Conservation (phyloP, 345 rosid species). For the Camelina neglecta region DNA sequence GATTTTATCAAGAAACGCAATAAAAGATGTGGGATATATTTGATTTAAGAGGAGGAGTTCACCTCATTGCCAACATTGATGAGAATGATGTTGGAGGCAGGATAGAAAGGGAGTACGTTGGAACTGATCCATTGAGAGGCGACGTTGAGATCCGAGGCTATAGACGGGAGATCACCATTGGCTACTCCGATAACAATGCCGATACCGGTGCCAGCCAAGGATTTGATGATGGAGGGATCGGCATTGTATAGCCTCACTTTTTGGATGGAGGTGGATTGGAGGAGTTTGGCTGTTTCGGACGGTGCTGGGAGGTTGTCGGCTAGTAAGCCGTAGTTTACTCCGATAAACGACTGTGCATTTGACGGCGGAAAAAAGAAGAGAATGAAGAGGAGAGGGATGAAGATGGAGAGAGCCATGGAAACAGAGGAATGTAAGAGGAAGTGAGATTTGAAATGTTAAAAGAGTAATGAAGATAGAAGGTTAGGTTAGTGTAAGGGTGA, state of each 20-base stretch:
- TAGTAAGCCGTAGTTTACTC: conserved; percentile 85
- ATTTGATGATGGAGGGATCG: conserved; percentile 68
- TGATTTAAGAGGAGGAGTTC: background rate
- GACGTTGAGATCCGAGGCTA: conserved; percentile 67
- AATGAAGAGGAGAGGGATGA: background rate
- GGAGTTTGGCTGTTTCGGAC: conserved; percentile 72
- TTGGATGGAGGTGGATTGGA: conserved; percentile 70
- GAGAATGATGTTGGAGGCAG: conserved; percentile 72
- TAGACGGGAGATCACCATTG: conserved; percentile 68
- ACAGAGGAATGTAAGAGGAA: conserved; percentile 14
- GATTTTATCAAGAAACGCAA: background rate
- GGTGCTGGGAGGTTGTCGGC: conserved; percentile 88
- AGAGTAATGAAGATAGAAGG: conserved; percentile 1
- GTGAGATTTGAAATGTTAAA: conserved; percentile 18
- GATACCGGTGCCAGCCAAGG: conserved; percentile 77
- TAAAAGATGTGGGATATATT: background rate
- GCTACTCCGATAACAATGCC: conserved; percentile 74
- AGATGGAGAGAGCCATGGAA: conserved; percentile 26
- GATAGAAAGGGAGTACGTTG: conserved; percentile 73
- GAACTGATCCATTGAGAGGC: conserved; percentile 74
- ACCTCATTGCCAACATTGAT: conserved; percentile 90
- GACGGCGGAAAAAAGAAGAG: conserved; percentile 2
- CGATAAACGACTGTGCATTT: conserved; percentile 69
- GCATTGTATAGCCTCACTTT: conserved; percentile 78
- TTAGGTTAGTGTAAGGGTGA: conserved; percentile 12